Percentiles rank a stretch among this genome's conserved stretches.
These are phyloP conservation scores for Penicillium griseofulvum DNA, from an alignment of 2,329 filamentous ascomycete genomes.

Conservation along the genomic window DNA sequence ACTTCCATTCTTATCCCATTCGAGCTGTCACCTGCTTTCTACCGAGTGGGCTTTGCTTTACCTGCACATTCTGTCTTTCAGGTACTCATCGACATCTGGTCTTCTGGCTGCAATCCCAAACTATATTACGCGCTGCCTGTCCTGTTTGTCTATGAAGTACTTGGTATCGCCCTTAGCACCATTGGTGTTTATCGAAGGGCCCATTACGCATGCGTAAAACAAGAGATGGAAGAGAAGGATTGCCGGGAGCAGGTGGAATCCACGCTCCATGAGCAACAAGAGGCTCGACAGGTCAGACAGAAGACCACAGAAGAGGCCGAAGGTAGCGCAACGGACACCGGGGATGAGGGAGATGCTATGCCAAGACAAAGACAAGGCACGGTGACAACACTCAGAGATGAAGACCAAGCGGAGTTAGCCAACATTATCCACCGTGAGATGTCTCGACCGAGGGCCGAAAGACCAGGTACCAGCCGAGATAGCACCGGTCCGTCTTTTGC, in stretches of 20 bases:
- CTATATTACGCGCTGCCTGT: constrained; percentile 44
- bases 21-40: constrained; percentile 45
- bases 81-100: constrained; percentile 46
- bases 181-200: constrained; percentile 23
- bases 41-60: constrained; percentile 40
- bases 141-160: constrained; percentile 43
- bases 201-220: constrained; percentile 18
- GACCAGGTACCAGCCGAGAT: not conserved
- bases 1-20: constrained; percentile 45
- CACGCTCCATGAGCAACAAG: constrained; percentile 5
- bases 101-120: constrained; percentile 42
- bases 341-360: not conserved
- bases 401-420: constrained; percentile 5
- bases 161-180: constrained; percentile 12
- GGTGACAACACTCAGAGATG: not conserved
- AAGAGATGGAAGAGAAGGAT: constrained; percentile 17
- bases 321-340: not conserved
- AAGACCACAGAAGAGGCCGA: not conserved
- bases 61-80: constrained; percentile 45
- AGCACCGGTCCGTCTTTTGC: constrained; percentile 15
- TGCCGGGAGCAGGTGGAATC: constrained; percentile 11
- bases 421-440: constrained; percentile 14
- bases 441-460: constrained; percentile 6
- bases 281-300: not conserved
- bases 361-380: constrained; percentile 6